Evolutionary conservation across 2,329 filamentous ascomycete species (phyloP).

Genomic region (Claviceps digitariae): DNA sequence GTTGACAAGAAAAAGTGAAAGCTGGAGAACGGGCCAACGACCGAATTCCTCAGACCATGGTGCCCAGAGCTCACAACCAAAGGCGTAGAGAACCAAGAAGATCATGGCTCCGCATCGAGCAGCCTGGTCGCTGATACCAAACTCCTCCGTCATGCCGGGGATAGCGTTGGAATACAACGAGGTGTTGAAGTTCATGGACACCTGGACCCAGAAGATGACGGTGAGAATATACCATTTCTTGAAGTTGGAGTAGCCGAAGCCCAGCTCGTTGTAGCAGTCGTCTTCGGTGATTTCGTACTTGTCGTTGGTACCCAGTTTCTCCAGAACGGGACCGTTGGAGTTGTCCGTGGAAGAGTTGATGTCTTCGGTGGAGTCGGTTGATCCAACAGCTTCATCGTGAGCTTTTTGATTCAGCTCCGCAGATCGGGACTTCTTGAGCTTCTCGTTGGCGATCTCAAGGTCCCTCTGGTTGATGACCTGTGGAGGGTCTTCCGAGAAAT

Average conservation of each 20-base stretch:
- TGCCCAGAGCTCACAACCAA: slow-evolving; percentile 80
- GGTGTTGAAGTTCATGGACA: slow-evolving; percentile 70
- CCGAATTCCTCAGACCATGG: slow-evolving; percentile 79
- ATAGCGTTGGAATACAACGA: slow-evolving; percentile 60
- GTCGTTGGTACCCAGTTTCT: slow-evolving; percentile 25
- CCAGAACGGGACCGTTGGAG: slow-evolving; percentile 12
- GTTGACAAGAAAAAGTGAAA: slow-evolving; percentile 62
- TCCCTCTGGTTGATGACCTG: slow-evolving; percentile 24
- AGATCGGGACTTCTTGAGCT: slow-evolving; percentile 19
- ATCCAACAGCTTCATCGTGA: slow-evolving; percentile 1
- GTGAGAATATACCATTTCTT: slow-evolving; percentile 62
- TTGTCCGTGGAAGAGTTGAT: slow-evolving; percentile 19
- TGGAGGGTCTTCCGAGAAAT: slow-evolving; percentile 23
- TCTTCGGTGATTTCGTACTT: slow-evolving; percentile 35
- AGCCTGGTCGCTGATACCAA: slow-evolving; percentile 51
- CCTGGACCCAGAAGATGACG: slow-evolving; percentile 61
- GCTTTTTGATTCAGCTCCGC: neutral
- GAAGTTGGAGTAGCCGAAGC: slow-evolving; percentile 43
- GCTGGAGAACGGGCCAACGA: slow-evolving; percentile 61
- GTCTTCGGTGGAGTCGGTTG: slow-evolving; percentile 5
- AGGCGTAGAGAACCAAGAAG: slow-evolving; percentile 68
- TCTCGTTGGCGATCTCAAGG: slow-evolving; percentile 22
- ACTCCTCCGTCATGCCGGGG: slow-evolving; percentile 51
- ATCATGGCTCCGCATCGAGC: slow-evolving; percentile 63
- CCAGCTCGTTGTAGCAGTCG: slow-evolving; percentile 54